A percentile compares a stretch with the other conserved stretches of the same genome.
Conservation (phyloP, 2,329 filamentous ascomycete species). For the Hymenoscyphus infarciens region DNA sequence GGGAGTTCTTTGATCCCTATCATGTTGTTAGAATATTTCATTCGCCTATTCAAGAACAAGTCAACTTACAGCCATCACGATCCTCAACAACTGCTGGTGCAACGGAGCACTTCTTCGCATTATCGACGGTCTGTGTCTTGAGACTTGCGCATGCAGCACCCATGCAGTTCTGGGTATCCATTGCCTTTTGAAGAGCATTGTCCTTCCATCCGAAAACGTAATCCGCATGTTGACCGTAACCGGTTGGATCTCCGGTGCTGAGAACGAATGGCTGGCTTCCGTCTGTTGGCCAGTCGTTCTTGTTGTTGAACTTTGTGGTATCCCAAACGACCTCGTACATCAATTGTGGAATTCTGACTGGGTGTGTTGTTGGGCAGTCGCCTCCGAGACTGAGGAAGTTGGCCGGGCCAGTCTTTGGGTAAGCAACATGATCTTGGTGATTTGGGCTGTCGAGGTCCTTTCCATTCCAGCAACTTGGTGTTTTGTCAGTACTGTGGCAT, state of each 20-base stretch:
- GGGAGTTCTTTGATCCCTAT: constrained; percentile 9
- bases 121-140: constrained; percentile 38
- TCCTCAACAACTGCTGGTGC: constrained; percentile 9
- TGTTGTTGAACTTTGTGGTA: constrained; percentile 40
- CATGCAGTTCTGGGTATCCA: constrained; percentile 45
- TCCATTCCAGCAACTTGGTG: constrained; percentile 35
- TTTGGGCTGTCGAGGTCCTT: constrained; percentile 19
- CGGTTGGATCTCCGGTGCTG: constrained; percentile 42
- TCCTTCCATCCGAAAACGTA: constrained; percentile 51
- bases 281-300: constrained; percentile 42
- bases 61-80: constrained; percentile 15
- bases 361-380: constrained; percentile 34
- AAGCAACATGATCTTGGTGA: constrained; percentile 20
- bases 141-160: constrained; percentile 45
- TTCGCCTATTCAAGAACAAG: background rate
- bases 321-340: constrained; percentile 50
- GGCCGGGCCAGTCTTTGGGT: constrained; percentile 24
- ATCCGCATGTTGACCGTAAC: constrained; percentile 48
- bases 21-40: background rate
- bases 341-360: constrained; percentile 45
- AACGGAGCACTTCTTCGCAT: constrained; percentile 12
- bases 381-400: constrained; percentile 13
- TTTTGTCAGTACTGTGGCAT: background rate
- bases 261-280: constrained; percentile 43
- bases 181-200: constrained; percentile 46